phyloP scores from a whole-genome alignment of 2,329 filamentous ascomycete species.

The Xylaria arbuscula region DNA sequence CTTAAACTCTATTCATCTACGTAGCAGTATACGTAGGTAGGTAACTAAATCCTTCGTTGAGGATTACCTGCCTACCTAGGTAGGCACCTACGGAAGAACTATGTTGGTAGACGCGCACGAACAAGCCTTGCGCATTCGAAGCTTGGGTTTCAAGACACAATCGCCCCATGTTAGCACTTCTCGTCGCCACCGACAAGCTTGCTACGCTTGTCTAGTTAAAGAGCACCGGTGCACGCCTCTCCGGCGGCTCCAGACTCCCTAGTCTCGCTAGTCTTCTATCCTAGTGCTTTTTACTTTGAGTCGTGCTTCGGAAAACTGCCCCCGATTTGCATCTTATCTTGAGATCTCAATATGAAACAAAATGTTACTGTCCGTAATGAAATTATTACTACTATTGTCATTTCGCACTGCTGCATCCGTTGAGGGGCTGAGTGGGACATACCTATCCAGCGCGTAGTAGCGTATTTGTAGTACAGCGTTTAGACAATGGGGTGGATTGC shows the following conservation, averaged over 20 bases:
- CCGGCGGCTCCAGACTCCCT: slow-evolving; percentile 7
- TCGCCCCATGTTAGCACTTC: slow-evolving; percentile 1
- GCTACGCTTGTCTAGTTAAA: slow-evolving; percentile 9
- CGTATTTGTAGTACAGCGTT: not conserved
- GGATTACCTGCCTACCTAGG: not conserved
- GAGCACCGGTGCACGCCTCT: not conserved
- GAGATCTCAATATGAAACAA: not conserved
- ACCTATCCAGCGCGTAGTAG: not conserved
- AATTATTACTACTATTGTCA: not conserved
- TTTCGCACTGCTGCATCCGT: not conserved
- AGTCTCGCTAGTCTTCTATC: too few relatives aligned
- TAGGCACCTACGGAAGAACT: not conserved
- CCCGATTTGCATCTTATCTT: slow-evolving; percentile 1
- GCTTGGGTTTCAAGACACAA: not conserved
- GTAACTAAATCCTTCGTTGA: not conserved
- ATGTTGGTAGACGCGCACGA: not conserved
- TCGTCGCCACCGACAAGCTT: not conserved
- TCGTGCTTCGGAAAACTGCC: slow-evolving; percentile 3
- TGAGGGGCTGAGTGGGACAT: not conserved
- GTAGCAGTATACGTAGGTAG: too few relatives aligned
- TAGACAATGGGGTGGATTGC: not conserved
- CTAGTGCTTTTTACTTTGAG: not conserved
- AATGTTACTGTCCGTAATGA: not conserved
- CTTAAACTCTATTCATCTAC: slow-evolving; percentile 13
- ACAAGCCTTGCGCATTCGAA: slow-evolving; percentile 10